Evolutionary conservation across 2,329 filamentous ascomycete species (phyloP), one percentile per base, ranked within the genome.

Genomic region (Plectosphaerella cucumerina): DNA sequence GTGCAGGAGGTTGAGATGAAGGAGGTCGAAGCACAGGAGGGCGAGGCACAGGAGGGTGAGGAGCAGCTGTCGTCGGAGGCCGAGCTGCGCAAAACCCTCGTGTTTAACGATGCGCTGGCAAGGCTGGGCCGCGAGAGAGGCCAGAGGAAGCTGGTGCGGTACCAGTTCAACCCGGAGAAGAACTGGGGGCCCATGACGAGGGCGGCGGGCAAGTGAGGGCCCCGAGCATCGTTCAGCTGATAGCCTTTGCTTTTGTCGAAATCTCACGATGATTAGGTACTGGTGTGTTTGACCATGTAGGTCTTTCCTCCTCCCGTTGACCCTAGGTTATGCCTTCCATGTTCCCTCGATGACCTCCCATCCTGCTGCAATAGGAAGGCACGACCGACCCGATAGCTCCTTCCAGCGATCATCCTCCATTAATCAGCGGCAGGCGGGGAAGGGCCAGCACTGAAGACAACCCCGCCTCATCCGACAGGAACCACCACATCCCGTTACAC

Each of bases 151-250:
- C 76, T 95, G 44, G 84, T 95, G 49, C 78, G 93, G 56, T 99
- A 97, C 68, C 94, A 96, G 72, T 72, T 86, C 54, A 97, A 97
- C 65, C 94, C 94, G 44, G 77, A 87, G 53, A 86, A 90, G 62
- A 94, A 97, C 66, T 99, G 94, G 94, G 94, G 94, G 0, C 94
- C 94, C 1, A 84, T 96, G 82, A 75, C 71, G 48, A 73, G 74
- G 57, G 81, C 81, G 22, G 76, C 67, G 57, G 74, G 72, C n/a
- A 67, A 68, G 76, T 93, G 67, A 90, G 82, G n/a, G 26, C 26
- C 26, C 12, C 4, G 82, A 31, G 3, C 12, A 11, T 31, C 9
- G 12, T 31, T 8, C 12, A 31, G 9, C 4, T 31, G 26, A 31
- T 31, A 31, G 26, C 26, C 26, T 4, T 8, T 31, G 12, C 26